Evolutionary conservation across 352 stramenopile species (phyloP).

Genomic region (Phytophthora capsici): DNA sequence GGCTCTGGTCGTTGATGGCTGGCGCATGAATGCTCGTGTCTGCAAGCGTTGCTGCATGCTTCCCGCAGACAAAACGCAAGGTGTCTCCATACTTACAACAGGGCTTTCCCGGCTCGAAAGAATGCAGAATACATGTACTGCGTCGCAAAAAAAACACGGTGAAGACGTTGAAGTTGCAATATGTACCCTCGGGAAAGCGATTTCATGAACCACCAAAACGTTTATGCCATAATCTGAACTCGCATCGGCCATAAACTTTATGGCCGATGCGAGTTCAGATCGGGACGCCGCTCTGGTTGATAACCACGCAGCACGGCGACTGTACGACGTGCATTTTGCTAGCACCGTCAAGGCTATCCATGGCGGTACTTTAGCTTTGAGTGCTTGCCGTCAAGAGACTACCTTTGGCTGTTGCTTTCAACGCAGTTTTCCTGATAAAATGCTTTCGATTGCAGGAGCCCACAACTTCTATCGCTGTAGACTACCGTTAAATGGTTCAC

Average conservation of each 20-base stretch:
- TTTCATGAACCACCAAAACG: too few relatives aligned
- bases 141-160: too few relatives aligned
- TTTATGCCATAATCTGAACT: too few relatives aligned
- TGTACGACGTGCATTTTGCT: background rate
- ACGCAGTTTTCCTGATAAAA: too few relatives aligned
- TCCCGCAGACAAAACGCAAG: constrained; percentile 11
- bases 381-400: constrained; percentile 5
- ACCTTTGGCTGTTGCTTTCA: background rate
- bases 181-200: too few relatives aligned
- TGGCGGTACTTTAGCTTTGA: constrained; percentile 2
- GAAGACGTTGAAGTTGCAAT: too few relatives aligned
- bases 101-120: too few relatives aligned
- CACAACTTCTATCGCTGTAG: constrained; percentile 23
- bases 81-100: background rate
- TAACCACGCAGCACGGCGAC: background rate
- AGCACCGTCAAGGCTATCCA: constrained; percentile 16
- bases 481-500: background rate
- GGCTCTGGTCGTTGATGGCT: background rate
- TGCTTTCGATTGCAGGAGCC: background rate
- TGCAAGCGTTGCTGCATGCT: constrained; percentile 4
- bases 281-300: too few relatives aligned
- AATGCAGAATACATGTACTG: too few relatives aligned
- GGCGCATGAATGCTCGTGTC: background rate
- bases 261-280: too few relatives aligned
- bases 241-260: too few relatives aligned